Evolutionary conservation across 2,329 filamentous ascomycete species (phyloP).

Genomic region (Domatiomyces catenatus): DNA sequence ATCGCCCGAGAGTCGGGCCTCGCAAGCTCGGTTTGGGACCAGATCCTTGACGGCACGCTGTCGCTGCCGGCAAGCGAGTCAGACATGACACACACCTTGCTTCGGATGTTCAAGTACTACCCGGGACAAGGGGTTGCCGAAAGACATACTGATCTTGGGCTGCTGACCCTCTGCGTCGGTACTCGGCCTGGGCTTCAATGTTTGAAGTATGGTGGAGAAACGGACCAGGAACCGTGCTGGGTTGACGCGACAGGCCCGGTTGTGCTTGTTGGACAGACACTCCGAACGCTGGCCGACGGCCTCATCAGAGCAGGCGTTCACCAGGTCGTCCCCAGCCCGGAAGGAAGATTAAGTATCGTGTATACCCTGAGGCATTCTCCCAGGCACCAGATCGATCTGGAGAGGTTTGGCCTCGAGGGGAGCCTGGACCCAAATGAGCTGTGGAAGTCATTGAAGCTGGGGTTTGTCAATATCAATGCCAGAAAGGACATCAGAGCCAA

Average conservation of each 20-base stretch:
- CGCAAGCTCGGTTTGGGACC: constrained; percentile 14
- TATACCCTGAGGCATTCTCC: constrained; percentile 17
- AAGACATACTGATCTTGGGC: constrained; percentile 18
- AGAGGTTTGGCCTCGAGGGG: constrained; percentile 15
- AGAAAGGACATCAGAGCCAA: constrained; percentile 26
- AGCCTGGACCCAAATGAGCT: constrained; percentile 11
- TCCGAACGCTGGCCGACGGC: constrained; percentile 12
- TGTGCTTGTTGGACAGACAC: constrained; percentile 16
- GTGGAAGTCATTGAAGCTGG: constrained; percentile 13
- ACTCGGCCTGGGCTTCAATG: constrained; percentile 16
- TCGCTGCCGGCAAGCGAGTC: constrained; percentile 7
- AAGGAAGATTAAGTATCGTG: constrained; percentile 17
- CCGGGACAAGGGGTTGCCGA: constrained; percentile 15
- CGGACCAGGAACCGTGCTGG: not conserved
- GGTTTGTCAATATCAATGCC: constrained; percentile 21
- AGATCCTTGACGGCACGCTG: constrained; percentile 14
- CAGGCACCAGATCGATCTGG: constrained; percentile 15
- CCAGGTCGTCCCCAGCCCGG: constrained; percentile 15
- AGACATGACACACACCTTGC: constrained; percentile 12
- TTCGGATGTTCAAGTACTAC: constrained; percentile 19
- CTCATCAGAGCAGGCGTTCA: constrained; percentile 16
- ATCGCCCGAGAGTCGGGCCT: constrained; percentile 14
- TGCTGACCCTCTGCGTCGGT: constrained; percentile 20
- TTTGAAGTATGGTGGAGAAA: constrained; percentile 6
- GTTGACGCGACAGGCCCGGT: constrained; percentile 5